Percentiles rank a stretch among this genome's conserved stretches.
phyloP scores from a whole-genome alignment of 1,284 basidiomycete genomes.

The Trametes polyzona region DNA sequence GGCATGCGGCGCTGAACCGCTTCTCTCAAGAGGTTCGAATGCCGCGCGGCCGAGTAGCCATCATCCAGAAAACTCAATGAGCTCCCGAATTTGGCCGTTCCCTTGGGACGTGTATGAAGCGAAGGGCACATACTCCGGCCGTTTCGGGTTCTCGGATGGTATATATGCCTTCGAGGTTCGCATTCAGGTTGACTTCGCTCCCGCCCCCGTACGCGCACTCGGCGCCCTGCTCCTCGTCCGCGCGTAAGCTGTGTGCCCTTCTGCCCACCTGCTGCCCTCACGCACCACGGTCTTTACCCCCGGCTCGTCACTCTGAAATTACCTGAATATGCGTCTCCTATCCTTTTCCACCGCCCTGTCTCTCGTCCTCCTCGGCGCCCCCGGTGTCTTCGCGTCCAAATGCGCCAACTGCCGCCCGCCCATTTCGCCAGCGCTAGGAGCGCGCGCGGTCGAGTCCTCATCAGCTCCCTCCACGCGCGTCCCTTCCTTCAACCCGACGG shows the following conservation, averaged over 20 bases:
- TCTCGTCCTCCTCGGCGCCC: conserved; percentile 30
- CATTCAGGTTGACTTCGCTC: no score
- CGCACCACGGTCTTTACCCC: not conserved
- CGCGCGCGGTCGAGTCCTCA: conserved; percentile 24
- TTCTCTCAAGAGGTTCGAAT: not conserved
- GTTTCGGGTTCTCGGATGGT: no score
- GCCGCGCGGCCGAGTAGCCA: no score
- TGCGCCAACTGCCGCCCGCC: conserved; percentile 24
- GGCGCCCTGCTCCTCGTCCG: not conserved
- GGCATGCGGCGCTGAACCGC: no score
- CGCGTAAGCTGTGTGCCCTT: not conserved
- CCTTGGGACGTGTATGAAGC: no score
- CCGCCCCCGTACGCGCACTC: not conserved
- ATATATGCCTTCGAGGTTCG: no score
- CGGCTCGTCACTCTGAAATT: not conserved
- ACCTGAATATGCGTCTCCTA: conserved; percentile 39
- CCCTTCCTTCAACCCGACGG: not conserved
- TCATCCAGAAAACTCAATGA: no score
- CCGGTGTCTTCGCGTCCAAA: conserved; percentile 24
- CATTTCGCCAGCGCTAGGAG: conserved; percentile 28
- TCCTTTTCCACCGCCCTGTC: conserved; percentile 38
- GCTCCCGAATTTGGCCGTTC: no score
- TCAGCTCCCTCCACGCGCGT: not conserved
- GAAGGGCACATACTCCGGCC: no score
- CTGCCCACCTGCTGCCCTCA: not conserved